Percentiles rank a stretch among this genome's conserved stretches.
Evolutionary conservation across 495 filamentous ascomycete genomes (phyloP).

Genomic region (Xylaria longipes): DNA sequence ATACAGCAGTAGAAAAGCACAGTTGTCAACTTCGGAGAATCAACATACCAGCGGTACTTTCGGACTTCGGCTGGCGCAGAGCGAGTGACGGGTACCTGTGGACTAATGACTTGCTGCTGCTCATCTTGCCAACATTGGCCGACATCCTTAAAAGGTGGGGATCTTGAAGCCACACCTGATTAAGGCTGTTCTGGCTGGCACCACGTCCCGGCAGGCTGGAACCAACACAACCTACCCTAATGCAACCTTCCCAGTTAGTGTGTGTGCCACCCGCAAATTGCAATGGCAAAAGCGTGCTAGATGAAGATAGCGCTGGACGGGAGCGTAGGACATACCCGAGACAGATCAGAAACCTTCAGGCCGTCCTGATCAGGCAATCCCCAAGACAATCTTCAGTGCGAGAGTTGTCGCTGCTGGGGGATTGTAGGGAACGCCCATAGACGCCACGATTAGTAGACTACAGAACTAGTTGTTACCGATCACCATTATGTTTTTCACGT

Average conservation of each 20-base stretch:
- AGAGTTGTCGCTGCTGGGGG: no score
- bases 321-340: constrained; percentile 6
- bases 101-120: constrained; percentile 2
- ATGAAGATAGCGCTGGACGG: constrained; percentile 9
- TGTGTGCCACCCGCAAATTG: constrained; percentile 4
- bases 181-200: not conserved
- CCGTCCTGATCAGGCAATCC: no score
- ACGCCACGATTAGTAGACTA: no score
- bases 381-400: no score
- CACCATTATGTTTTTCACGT: not conserved
- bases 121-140: constrained; percentile 3
- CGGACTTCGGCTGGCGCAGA: constrained; percentile 4
- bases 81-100: not conserved
- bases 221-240: constrained; percentile 25
- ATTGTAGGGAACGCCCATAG: no score
- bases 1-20: not conserved
- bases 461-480: not conserved
- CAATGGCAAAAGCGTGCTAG: not conserved
- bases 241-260: constrained; percentile 19
- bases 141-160: not conserved
- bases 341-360: constrained; percentile 2
- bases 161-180: constrained; percentile 13
- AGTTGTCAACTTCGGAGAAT: not conserved
- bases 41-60: not conserved
- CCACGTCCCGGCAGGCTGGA: constrained; percentile 24